Evolutionary conservation across 208 protist genomes (phyloP).

Genomic region (Leptomonas pyrrhocoris): DNA sequence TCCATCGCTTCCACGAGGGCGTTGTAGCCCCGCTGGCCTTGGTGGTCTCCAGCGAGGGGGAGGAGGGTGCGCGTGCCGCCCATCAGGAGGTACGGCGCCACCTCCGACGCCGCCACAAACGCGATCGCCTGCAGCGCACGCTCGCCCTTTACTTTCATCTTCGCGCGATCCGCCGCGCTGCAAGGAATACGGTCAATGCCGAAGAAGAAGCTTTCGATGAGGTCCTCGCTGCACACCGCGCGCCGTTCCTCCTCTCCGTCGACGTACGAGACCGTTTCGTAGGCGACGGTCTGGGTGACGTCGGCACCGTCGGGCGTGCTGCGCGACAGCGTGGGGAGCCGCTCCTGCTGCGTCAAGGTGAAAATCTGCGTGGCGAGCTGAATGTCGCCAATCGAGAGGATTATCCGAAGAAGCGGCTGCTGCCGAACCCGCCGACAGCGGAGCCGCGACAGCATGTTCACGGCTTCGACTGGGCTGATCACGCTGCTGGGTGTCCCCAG

Average conservation of each 20-base stretch:
- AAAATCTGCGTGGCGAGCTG: slow-evolving; percentile 77
- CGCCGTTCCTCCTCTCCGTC: neutral
- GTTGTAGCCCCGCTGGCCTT: slow-evolving; percentile 62
- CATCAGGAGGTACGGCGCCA: slow-evolving; percentile 79
- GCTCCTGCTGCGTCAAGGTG: slow-evolving; percentile 58
- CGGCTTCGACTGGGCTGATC: slow-evolving; percentile 44
- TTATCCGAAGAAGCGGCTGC: slow-evolving; percentile 41
- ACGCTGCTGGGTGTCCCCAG: slow-evolving; percentile 48
- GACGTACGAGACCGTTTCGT: slow-evolving; percentile 19
- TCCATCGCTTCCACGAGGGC: slow-evolving; percentile 79
- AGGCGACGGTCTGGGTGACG: slow-evolving; percentile 33
- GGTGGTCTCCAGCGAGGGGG: slow-evolving; percentile 64
- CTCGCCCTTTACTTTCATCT: slow-evolving; percentile 55
- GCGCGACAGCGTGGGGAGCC: slow-evolving; percentile 63
- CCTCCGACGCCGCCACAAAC: slow-evolving; percentile 62
- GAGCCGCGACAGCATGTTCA: slow-evolving; percentile 35
- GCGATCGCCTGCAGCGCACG: slow-evolving; percentile 75
- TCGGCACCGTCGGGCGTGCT: slow-evolving; percentile 50
- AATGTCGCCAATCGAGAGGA: slow-evolving; percentile 73
- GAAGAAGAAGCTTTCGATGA: slow-evolving; percentile 79
- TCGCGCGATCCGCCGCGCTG: slow-evolving; percentile 64
- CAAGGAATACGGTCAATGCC: slow-evolving; percentile 84
- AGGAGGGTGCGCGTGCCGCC: slow-evolving; percentile 66
- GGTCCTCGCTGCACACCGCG: slow-evolving; percentile 16
- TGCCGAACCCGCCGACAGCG: slow-evolving; percentile 45